These are phyloP conservation scores for Nannizzia gypsea DNA, from an alignment of 2,329 filamentous ascomycete species.

Conservation along the genomic window DNA sequence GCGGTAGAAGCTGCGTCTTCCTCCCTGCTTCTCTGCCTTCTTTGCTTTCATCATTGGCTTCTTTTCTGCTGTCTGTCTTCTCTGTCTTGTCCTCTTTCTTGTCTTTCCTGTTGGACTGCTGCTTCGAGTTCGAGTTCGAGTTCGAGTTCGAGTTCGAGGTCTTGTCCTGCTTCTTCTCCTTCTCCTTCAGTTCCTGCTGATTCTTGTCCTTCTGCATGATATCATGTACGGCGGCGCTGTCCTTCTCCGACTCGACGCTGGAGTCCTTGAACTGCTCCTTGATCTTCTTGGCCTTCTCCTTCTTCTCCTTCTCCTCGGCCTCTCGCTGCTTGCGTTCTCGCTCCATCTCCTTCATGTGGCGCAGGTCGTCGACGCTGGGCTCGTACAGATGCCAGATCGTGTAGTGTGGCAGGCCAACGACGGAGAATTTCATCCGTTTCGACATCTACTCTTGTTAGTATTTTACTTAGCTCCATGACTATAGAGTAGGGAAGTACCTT, in stretches of 20 bases:
- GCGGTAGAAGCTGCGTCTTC: neutral
- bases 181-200: conserved; percentile 22
- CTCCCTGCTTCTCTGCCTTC: neutral
- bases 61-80: conserved; percentile 2
- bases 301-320: conserved; percentile 62
- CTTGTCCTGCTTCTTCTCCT: neutral
- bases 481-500: no score
- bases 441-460: conserved; percentile 61
- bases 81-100: conserved; percentile 3
- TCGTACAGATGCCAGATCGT: conserved; percentile 99
- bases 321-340: conserved; percentile 68
- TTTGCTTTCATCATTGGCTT: neutral
- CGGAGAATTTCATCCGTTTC: conserved; percentile 87
- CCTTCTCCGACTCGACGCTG: conserved; percentile 74
- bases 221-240: conserved; percentile 67
- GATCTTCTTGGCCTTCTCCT: conserved; percentile 62
- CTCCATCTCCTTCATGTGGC: conserved; percentile 99
- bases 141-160: no score
- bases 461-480: no score
- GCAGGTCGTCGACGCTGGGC: conserved; percentile 92
- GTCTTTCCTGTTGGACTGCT: no score
- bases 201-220: conserved; percentile 46
- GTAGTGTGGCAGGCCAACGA: conserved; percentile 91
- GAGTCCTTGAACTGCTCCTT: conserved; percentile 69
- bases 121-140: no score